Evolutionary conservation across 305 asterid species (phyloP).

Genomic region (Solanum hybrid): DNA sequence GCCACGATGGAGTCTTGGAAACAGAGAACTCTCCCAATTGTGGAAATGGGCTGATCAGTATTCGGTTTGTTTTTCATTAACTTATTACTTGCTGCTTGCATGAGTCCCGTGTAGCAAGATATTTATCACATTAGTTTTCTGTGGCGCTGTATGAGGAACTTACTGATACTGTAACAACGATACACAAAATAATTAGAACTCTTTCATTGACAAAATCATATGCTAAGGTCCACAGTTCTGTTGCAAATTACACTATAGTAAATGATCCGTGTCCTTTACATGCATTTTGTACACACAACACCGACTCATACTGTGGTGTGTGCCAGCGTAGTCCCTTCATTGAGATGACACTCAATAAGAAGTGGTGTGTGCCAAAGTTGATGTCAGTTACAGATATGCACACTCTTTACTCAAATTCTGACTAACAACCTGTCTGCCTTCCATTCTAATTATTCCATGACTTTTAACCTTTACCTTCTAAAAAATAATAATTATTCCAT

Average conservation of each 20-base stretch:
- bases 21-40: slow-evolving; percentile 82
- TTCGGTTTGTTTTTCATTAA: slow-evolving; percentile 47
- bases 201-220: background rate
- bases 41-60: slow-evolving; percentile 99
- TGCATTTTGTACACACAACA: background rate
- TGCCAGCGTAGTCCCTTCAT: background rate
- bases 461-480: background rate
- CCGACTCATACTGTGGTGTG: background rate
- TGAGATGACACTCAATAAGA: background rate
- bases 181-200: background rate
- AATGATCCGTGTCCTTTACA: background rate
- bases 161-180: background rate
- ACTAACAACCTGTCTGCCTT: background rate
- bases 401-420: background rate
- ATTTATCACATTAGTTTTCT: background rate
- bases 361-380: background rate
- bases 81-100: slow-evolving; percentile 2
- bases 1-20: slow-evolving; percentile 92
- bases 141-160: background rate
- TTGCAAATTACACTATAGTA: background rate
- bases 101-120: background rate
- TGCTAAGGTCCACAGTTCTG: background rate
- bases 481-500: background rate
- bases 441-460: background rate
- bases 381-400: background rate